phyloP scores from a whole-genome alignment of 2,329 filamentous ascomycete species.

The Ophiognomonia clavigignenti-juglandacearum region DNA sequence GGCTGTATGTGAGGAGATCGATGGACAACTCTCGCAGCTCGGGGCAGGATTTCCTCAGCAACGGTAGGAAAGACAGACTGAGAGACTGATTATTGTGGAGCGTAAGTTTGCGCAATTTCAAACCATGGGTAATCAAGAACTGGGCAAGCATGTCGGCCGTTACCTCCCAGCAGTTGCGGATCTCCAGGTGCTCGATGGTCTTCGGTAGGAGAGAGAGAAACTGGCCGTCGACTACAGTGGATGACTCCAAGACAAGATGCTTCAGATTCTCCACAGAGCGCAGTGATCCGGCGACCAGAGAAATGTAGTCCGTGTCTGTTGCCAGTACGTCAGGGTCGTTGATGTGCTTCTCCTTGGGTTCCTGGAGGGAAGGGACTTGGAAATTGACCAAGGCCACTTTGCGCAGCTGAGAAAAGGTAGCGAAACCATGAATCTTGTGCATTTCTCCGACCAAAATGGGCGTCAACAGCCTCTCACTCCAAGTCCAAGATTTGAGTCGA shows the following conservation, averaged over 20 bases:
- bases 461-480: slow-evolving; percentile 52
- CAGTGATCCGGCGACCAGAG: slow-evolving; percentile 41
- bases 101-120: slow-evolving; percentile 59
- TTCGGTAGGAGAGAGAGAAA: slow-evolving; percentile 66
- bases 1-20: slow-evolving; percentile 74
- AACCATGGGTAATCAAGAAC: slow-evolving; percentile 65
- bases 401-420: slow-evolving; percentile 51
- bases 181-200: slow-evolving; percentile 60
- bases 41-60: slow-evolving; percentile 64
- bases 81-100: slow-evolving; percentile 78
- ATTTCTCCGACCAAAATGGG: slow-evolving; percentile 43
- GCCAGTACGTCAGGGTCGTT: slow-evolving; percentile 36
- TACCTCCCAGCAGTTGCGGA: slow-evolving; percentile 76
- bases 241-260: slow-evolving; percentile 70
- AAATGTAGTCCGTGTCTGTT: slow-evolving; percentile 26
- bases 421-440: slow-evolving; percentile 44
- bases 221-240: slow-evolving; percentile 62
- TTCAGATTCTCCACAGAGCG: slow-evolving; percentile 56
- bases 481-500: slow-evolving; percentile 52
- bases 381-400: slow-evolving; percentile 60
- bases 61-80: slow-evolving; percentile 67
- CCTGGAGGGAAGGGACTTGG: slow-evolving; percentile 47
- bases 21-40: slow-evolving; percentile 66
- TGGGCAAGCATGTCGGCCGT: slow-evolving; percentile 58
- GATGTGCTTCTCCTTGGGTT: slow-evolving; percentile 29